Evolutionary conservation across 441 rosid genomes (phyloP).

Genomic region (Dalechampia spathulata): DNA sequence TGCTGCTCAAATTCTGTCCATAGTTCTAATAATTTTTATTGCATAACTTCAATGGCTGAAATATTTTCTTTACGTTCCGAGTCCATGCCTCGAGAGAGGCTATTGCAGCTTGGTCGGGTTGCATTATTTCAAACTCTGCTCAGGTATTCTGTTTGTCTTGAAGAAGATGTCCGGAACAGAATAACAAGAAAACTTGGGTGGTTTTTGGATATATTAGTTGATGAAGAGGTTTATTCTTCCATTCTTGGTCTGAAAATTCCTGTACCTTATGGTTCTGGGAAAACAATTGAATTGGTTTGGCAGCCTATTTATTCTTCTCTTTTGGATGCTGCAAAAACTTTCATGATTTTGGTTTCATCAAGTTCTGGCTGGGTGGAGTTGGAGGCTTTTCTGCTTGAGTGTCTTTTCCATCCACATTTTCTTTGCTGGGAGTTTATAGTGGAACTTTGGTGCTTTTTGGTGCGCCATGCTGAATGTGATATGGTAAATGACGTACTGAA

Average conservation of each 20-base stretch:
- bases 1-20: slow-evolving; percentile 20
- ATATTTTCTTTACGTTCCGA: slow-evolving; percentile 40
- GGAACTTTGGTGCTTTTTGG: slow-evolving; percentile 83
- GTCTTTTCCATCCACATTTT: slow-evolving; percentile 77
- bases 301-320: slow-evolving; percentile 54
- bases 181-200: slow-evolving; percentile 55
- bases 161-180: slow-evolving; percentile 38
- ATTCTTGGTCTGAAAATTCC: slow-evolving; percentile 63
- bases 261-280: slow-evolving; percentile 43
- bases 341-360: slow-evolving; percentile 55
- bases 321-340: slow-evolving; percentile 59
- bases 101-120: slow-evolving; percentile 45
- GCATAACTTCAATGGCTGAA: slow-evolving; percentile 30
- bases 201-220: slow-evolving; percentile 48
- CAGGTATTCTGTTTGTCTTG: slow-evolving; percentile 45
- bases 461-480: slow-evolving; percentile 51
- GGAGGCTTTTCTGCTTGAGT: slow-evolving; percentile 53
- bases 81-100: slow-evolving; percentile 27
- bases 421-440: slow-evolving; percentile 67
- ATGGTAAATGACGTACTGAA: slow-evolving; percentile 33
- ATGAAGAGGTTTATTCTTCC: slow-evolving; percentile 56
- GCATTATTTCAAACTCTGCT: slow-evolving; percentile 45
- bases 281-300: slow-evolving; percentile 46
- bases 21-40: slow-evolving; percentile 19
- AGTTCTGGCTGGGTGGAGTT: slow-evolving; percentile 58